A percentile compares a stretch with the other conserved stretches of the same genome.
These are phyloP conservation scores for Jimgerdemannia lactiflua DNA, from an alignment of 192 early-diverging fungal species.

Conservation along the genomic window DNA sequence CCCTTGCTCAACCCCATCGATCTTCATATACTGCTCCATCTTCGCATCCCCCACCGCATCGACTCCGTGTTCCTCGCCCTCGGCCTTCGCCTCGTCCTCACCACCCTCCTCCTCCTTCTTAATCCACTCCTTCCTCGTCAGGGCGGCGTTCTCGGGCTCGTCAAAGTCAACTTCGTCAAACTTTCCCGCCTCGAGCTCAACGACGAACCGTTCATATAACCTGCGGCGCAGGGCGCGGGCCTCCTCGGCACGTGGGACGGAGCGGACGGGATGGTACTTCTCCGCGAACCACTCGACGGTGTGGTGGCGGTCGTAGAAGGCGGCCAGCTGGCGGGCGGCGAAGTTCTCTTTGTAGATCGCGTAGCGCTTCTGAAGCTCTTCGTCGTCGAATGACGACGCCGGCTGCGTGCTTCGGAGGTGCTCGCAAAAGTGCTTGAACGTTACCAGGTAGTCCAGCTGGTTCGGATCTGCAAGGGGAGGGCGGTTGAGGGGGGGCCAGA, in stretches of 20 bases:
- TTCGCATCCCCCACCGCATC: background rate
- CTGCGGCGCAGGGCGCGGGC: slow-evolving; percentile 51
- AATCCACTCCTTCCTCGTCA: background rate
- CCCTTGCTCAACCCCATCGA: background rate
- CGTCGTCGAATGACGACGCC: slow-evolving; percentile 62
- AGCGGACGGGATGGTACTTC: slow-evolving; percentile 84
- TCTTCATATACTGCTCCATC: slow-evolving; percentile 16
- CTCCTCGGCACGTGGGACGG: slow-evolving; percentile 46
- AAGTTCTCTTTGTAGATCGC: slow-evolving; percentile 83
- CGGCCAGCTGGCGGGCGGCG: slow-evolving; percentile 58
- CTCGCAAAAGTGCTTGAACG: slow-evolving; percentile 74
- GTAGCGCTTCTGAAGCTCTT: slow-evolving; percentile 78
- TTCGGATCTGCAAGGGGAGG: slow-evolving; percentile 62
- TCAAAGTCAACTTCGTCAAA: slow-evolving; percentile 63
- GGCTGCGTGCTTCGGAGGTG: slow-evolving; percentile 58
- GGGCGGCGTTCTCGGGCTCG: slow-evolving; percentile 15
- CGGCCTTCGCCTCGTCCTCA: slow-evolving; percentile 9
- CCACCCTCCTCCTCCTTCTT: slow-evolving; percentile 16
- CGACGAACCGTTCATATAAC: slow-evolving; percentile 56
- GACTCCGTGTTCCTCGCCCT: slow-evolving; percentile 1
- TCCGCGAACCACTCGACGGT: slow-evolving; percentile 91
- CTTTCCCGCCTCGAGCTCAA: slow-evolving; percentile 67
- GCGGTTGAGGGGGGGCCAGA: slow-evolving; percentile 2
- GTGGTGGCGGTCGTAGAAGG: slow-evolving; percentile 77
- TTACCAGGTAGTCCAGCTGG: slow-evolving; percentile 71